Base-by-base conservation (phyloP, 1,139 yeast genomes). In the Candida neerlandica region DNA sequence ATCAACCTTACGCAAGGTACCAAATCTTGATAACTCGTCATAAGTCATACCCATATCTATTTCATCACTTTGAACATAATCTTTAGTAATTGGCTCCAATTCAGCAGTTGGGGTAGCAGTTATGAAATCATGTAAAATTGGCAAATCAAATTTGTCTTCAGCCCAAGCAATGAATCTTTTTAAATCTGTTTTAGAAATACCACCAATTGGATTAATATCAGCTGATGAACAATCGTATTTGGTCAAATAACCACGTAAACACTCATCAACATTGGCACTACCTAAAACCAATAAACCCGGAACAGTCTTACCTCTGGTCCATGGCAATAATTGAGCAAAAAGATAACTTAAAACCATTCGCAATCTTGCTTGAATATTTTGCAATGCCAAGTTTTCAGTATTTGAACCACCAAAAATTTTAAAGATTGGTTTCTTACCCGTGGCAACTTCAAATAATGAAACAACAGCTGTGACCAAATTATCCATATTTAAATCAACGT, bases 1-100 rank as follows among this genome's bases (percentile, higher is more conserved):
- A 46, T 89, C 91, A 45, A 94, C 86, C 68, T 94, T 94, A 56
- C 99, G 81, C 54, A 94, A 78, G 52, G 86, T 80, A n/a, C 99
- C 99, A 72, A 94, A 92, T 12, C 87, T 75, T 30, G 96, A 86
- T 51, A 94, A 78, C 64, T 94, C 99, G 55, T 91, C 96, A 63
- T 94, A 94, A 0, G 97, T 88, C 87, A 95, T 87, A 1, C 99
- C 99, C 99, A 94, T 94, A 65, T 94, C 99, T 7, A 82, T 85
- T 66, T 94, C 99, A 66, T 94, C 99, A 43, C 96, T 88, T 68
- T 94, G 99, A 12, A 91, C 96, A 61, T 94, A 92, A 52, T 84
- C 79, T 57, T 87, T 84, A 0, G 99, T 92, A 49, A 90, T 92
- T 42, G 99, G 99, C 63, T 94, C 99, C 49, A 94, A 79, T 66